phyloP scores from a whole-genome alignment of 768 basidiomycete species.

The Astraeus odoratus region DNA sequence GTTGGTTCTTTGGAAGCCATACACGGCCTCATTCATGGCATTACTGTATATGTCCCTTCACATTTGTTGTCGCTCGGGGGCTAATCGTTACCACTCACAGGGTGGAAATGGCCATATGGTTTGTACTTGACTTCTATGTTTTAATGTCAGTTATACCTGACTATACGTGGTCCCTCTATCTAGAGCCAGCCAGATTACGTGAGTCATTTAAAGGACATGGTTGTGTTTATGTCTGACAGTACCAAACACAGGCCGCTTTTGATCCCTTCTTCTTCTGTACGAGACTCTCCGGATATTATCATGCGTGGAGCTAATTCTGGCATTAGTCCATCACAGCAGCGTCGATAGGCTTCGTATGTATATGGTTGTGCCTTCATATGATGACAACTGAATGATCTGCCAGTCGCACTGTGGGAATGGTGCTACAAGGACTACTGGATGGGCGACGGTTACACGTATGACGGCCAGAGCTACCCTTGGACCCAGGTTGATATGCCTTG shows the following conservation, averaged over 20 bases:
- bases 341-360: slow-evolving; percentile 19
- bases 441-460: slow-evolving; percentile 14
- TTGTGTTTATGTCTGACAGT: background rate
- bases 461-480: slow-evolving; percentile 12
- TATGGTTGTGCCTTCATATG: too few species aligned
- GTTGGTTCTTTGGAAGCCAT: background rate
- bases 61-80: too few species aligned
- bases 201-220: background rate
- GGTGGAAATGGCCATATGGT: slow-evolving; percentile 25
- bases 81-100: too few species aligned
- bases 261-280: slow-evolving; percentile 22
- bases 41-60: background rate
- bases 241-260: slow-evolving; percentile 13
- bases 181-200: slow-evolving; percentile 20
- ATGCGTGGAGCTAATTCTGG: background rate
- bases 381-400: too few species aligned
- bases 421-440: slow-evolving; percentile 24
- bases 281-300: background rate
- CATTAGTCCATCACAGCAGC: slow-evolving; percentile 19
- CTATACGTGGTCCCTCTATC: background rate
- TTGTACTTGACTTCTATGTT: background rate
- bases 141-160: background rate
- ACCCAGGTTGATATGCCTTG: slow-evolving; percentile 14
- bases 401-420: slow-evolving; percentile 27
- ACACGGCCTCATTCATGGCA: background rate